Base-by-base conservation (phyloP, 371 early-diverging fungal genomes). In the Funneliformis caledonium region DNA sequence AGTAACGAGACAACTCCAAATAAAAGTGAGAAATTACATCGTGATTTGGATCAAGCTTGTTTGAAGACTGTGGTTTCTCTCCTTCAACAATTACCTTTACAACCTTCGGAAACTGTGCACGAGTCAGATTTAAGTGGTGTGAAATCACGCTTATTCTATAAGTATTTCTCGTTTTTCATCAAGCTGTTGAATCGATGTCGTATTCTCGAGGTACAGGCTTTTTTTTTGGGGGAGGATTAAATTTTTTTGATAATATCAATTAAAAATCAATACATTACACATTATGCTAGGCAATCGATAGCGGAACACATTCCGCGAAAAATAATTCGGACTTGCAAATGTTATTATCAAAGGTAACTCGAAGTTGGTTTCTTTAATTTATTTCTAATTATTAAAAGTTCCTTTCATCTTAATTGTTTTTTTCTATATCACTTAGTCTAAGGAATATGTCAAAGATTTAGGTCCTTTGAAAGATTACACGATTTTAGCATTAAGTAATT, bases 131-230 rank as follows among this genome's bases (percentile, higher is more conserved):
- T 93, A 47, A 86, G 88, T 10, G 92, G 92, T 81, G 89, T 91
- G 82, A 94, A 96, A 69, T 90, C 92, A 62, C 86, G 92, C 62
- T 89, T 95, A 7, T 97, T 96, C 83, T 93, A 92, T 85, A 92
- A 94, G 56, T 96, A 96, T 85, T 94, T 97, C 84, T 88, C 91
- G 47, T 97, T 97, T 85, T 96, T 97, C 84, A 85, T 97, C 72
- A 94, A 95, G 78, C 86, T 96, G 31, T 85, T 97, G 72, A 94
- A 93, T 81, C 91, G 95, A 81, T 96, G 95, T 83, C 88, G 95
- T 72, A 88, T 93, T 48, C 87, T 91, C 22, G 93, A 92, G 82
- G 88, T 86, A 82, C 69, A 72, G 11, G 26, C 61, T 76, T 42
- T 10, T 42, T 10, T 37, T 37, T 37, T 37, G 56, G 19, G 19